Conservation (phyloP, 192 early-diverging fungal genomes). For the Paraglomus brasilianum region DNA sequence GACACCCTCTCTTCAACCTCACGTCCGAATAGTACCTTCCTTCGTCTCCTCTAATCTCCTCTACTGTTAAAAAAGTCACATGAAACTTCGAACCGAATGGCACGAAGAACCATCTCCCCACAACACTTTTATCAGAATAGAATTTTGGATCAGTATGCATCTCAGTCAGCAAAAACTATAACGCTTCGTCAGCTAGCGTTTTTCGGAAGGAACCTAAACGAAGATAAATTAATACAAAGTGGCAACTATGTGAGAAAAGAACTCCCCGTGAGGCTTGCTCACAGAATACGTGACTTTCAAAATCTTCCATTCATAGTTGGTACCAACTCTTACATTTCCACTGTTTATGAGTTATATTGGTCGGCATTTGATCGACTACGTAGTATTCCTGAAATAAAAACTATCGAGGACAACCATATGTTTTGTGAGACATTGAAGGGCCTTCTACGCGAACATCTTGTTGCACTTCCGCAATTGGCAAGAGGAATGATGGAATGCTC, state of each 20-base stretch:
- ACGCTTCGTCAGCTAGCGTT: constrained; percentile 89
- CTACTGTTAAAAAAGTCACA: no score
- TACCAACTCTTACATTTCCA: constrained; percentile 86
- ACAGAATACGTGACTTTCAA: constrained; percentile 92
- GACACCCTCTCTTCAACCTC: no score
- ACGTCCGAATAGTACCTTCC: no score
- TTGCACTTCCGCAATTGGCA: constrained; percentile 86
- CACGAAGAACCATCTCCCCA: constrained; percentile 33
- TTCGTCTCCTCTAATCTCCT: no score
- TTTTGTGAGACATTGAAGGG: constrained; percentile 76
- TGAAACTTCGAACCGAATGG: no score
- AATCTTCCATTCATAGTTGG: constrained; percentile 91
- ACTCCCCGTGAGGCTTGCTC: constrained; percentile 85
- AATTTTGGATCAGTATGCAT: constrained; percentile 81
- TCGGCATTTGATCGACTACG: constrained; percentile 85
- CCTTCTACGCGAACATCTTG: constrained; percentile 76
- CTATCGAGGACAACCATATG: constrained; percentile 74
- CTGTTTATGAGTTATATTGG: constrained; percentile 90
- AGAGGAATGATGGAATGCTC: constrained; percentile 82
- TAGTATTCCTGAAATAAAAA: constrained; percentile 67
- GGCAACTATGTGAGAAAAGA: constrained; percentile 92
- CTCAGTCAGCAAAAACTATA: constrained; percentile 73
- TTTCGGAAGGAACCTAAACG: constrained; percentile 84
- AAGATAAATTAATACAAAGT: constrained; percentile 77
- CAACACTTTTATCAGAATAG: constrained; percentile 92